Evolutionary conservation across 352 stramenopile species (phyloP).

Genomic region (Pythium rhizo-oryzae): DNA sequence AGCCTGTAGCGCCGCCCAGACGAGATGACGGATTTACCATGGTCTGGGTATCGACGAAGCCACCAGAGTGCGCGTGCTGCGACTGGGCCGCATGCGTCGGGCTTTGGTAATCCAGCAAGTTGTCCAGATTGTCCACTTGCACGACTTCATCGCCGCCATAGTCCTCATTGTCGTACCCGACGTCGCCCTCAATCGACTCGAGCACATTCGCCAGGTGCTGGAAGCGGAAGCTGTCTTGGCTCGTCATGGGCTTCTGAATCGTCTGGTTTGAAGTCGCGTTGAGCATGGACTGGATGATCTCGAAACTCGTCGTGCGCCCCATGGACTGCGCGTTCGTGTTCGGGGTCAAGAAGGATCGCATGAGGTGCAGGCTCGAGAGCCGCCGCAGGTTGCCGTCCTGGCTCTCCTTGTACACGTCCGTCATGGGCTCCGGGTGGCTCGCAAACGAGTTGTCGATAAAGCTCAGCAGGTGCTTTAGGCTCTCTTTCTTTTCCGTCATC

Average conservation of each 20-base stretch:
- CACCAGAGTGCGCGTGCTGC: slow-evolving; percentile 25
- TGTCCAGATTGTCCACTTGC: slow-evolving; percentile 85
- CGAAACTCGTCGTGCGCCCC: slow-evolving; percentile 84
- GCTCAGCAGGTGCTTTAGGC: slow-evolving; percentile 73
- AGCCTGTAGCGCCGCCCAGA: neutral
- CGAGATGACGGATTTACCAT: slow-evolving; percentile 54
- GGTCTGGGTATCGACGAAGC: slow-evolving; percentile 72
- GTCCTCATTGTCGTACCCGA: slow-evolving; percentile 84
- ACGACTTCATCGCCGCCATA: slow-evolving; percentile 83
- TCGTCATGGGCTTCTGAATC: slow-evolving; percentile 88
- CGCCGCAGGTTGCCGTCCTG: slow-evolving; percentile 69
- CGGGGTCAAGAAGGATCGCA: slow-evolving; percentile 74
- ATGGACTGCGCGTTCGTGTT: slow-evolving; percentile 38
- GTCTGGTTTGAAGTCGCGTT: slow-evolving; percentile 84
- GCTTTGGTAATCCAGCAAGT: slow-evolving; percentile 78
- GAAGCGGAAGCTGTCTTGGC: slow-evolving; percentile 86
- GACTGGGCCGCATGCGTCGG: slow-evolving; percentile 27
- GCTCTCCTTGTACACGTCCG: slow-evolving; percentile 82
- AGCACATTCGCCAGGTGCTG: slow-evolving; percentile 78
- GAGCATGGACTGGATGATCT: slow-evolving; percentile 89
- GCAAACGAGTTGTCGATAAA: slow-evolving; percentile 88
- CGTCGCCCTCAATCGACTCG: slow-evolving; percentile 81
- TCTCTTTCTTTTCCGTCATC: slow-evolving; percentile 89
- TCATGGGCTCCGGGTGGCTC: slow-evolving; percentile 72
- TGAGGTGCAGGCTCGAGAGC: slow-evolving; percentile 79